Base-by-base conservation (phyloP, 2,329 filamentous ascomycete genomes). In the Orbilia quercus region DNA sequence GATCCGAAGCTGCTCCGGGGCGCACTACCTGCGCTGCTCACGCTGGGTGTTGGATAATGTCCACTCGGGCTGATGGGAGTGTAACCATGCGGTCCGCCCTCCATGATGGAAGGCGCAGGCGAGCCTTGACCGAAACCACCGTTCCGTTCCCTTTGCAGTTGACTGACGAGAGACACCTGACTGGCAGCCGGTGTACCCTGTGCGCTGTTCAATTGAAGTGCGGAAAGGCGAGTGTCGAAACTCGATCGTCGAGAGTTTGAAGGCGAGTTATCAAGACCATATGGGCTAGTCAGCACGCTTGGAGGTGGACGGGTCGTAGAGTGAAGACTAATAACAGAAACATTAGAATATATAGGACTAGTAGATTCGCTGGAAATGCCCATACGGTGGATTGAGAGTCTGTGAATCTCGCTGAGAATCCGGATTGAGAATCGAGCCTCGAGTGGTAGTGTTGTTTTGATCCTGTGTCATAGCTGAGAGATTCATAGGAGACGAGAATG, bases 191-290 rank as follows among this genome's bases (percentile, higher is more conserved):
- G 51, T 71, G 77, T 50, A 67, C 77, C 54, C 71, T 78, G 59
- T 76, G 73, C 47, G 62, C 73, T 47, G 76, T 76, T 59, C 77
- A 76, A 42, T 66, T 70, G 44, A 38, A 73, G 60, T 31, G 60
- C 53, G 20, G 53, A 59, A 28, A 78, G 69, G 38, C 77, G 62
- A n/a, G 76, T 77, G 60, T 78, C 77, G 54, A 78, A 78, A 53
- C 77, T 78, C 36, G 76, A 78, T 53, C 77, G 76, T 22, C 77
- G 76, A 48, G 77, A 78, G 48, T 75, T 76, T 28, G 75, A 75
- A 2, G 77, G 77, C 22, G 77, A 78, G 65, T 74, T 22, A 54
- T 77, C 54, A 70, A 73, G 16, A 54, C 76, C 47, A 74, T 77
- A 75, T 63, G 75, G 72, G 58, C 55, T 73, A 65, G 54, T 55